Base-by-base conservation (phyloP, 495 filamentous ascomycete genomes). In the Extremus antarcticus region DNA sequence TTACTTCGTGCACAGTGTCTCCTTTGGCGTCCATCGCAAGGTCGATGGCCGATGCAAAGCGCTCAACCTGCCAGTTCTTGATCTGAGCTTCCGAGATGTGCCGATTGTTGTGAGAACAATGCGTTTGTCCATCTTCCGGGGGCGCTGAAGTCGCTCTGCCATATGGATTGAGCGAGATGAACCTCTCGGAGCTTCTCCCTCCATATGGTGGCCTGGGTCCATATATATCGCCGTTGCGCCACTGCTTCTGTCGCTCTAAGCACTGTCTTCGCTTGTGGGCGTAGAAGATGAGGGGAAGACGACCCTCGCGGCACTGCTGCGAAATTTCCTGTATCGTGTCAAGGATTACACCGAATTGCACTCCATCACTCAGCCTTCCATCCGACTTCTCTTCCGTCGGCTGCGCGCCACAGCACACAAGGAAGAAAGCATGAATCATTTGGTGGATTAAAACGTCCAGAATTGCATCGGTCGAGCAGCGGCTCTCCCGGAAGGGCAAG, bases 341-440 rank as follows among this genome's bases (percentile, higher is more conserved):
- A 32, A 60, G 10, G 29, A 63, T 45, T 2, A 57, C 58, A 15
- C 60, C 57, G 23, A 60, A 60, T 22, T 60, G 60, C n/a, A 62
- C 48, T 2, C 58, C 53, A 35, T 63, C 58, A 25, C 43, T 8
- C 19, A 63, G 40, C 0, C 57, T 38, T 2, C 48, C 56, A 19
- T 60, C 60, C 17, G 52, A 22, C 38, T 25, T 29, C 20, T 22
- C 51, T 3, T 25, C 35, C 40, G 58, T 59, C 15, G 54, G 35
- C 40, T 52, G 45, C 9, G 51, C 35, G 2, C 57, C 56, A 40
- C 62, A 65, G 24, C 51, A 49, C 4, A 60, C 56, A 10, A 65
- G 43, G 51, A 65, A 65, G 32, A 49, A 65, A 3, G 62, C 62
- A 46, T 65, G 62, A 38, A 61, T 61, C 60, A 62, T 65, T 25